phyloP scores from a whole-genome alignment of 345 rosid genomes.

The Corchorus capsularis region DNA sequence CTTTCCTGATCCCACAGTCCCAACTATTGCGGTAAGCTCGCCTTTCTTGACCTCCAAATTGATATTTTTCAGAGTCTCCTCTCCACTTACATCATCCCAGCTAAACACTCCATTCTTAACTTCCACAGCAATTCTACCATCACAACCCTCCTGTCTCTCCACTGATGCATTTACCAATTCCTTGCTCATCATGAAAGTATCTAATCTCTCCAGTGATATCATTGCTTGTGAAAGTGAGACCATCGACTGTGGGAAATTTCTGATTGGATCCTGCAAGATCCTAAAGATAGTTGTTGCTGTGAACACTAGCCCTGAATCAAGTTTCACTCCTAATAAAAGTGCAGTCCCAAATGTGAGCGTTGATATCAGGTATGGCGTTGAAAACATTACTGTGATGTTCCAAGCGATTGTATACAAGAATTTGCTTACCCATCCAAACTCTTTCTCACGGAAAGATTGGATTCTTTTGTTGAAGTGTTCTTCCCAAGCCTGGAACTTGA shows the following conservation, averaged over 20 bases:
- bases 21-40: constrained; percentile 84
- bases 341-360: constrained; percentile 80
- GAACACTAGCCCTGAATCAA: constrained; percentile 87
- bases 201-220: constrained; percentile 83
- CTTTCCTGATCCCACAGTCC: constrained; percentile 93
- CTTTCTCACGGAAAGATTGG: constrained; percentile 62
- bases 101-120: constrained; percentile 67
- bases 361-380: constrained; percentile 76
- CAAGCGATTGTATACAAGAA: constrained; percentile 72
- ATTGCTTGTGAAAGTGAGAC: constrained; percentile 90
- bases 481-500: constrained; percentile 98
- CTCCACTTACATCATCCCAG: constrained; percentile 82
- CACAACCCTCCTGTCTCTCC: constrained; percentile 60
- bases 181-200: constrained; percentile 73
- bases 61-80: constrained; percentile 55
- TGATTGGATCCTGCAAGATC: constrained; percentile 91
- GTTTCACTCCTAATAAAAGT: constrained; percentile 58
- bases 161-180: constrained; percentile 62
- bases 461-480: constrained; percentile 86
- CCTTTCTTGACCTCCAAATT: constrained; percentile 69
- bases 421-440: constrained; percentile 79
- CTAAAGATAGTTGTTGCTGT: constrained; percentile 83
- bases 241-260: constrained; percentile 89
- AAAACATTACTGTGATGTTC: constrained; percentile 75
- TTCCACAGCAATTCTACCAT: constrained; percentile 59